Evolutionary conservation across 148 eudicot species (phyloP).

Genomic region (Pharnaceum exiguum): DNA sequence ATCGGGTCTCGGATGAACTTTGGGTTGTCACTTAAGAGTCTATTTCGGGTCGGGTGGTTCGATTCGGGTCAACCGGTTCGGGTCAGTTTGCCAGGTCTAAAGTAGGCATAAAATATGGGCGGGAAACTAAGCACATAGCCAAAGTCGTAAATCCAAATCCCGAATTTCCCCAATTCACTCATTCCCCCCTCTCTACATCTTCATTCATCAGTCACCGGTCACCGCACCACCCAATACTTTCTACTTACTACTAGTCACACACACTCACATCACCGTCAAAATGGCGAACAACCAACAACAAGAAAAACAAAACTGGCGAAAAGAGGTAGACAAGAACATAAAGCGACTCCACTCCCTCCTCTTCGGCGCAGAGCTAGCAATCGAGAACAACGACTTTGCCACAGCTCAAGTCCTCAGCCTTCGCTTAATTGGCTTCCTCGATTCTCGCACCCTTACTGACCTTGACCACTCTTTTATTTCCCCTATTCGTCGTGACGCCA

Average conservation of each 20-base stretch:
- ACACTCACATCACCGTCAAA: not conserved
- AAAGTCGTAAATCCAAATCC: too few relatives aligned
- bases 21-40: too few relatives aligned
- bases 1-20: too few relatives aligned
- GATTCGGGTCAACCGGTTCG: too few relatives aligned
- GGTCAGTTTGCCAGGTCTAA: too few relatives aligned
- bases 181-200: too few relatives aligned
- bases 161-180: too few relatives aligned
- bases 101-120: too few relatives aligned
- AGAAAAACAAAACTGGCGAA: conserved; percentile 57
- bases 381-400: conserved; percentile 51
- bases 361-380: conserved; percentile 69
- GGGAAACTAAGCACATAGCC: too few relatives aligned
- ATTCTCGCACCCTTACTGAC: conserved; percentile 47
- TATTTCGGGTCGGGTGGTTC: too few relatives aligned
- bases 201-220: too few relatives aligned
- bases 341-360: conserved; percentile 78
- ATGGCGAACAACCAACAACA: conserved; percentile 35
- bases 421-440: conserved; percentile 88
- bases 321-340: conserved; percentile 55
- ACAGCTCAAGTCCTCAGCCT: conserved; percentile 60
- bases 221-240: too few relatives aligned
- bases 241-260: not conserved
- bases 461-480: conserved; percentile 55
- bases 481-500: conserved; percentile 80